Conservation (phyloP, 352 stramenopile species). For the Peronospora belbahrii region DNA sequence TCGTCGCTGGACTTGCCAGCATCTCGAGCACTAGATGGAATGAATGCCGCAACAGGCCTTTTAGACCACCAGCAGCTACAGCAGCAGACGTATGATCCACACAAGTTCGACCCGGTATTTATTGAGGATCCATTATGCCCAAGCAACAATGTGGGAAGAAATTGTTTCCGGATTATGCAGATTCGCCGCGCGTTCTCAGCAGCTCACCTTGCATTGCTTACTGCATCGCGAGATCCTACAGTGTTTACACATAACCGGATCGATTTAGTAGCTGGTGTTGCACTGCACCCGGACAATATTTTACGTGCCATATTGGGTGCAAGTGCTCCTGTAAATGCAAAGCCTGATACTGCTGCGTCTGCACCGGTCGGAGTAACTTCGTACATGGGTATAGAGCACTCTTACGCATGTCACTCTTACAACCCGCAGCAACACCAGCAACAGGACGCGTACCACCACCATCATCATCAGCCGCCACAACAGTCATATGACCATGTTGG, state of each 20-base stretch:
- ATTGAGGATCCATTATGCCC: slow-evolving; percentile 91
- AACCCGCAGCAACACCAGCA: slow-evolving; percentile 28
- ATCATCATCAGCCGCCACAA: slow-evolving; percentile 24
- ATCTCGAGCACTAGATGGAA: slow-evolving; percentile 22
- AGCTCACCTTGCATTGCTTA: slow-evolving; percentile 63
- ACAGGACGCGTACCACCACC: slow-evolving; percentile 26
- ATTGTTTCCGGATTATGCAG: slow-evolving; percentile 92
- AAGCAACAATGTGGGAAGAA: slow-evolving; percentile 94
- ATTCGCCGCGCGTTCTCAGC: slow-evolving; percentile 73
- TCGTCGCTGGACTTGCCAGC: slow-evolving; percentile 55
- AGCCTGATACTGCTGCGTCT: slow-evolving; percentile 29
- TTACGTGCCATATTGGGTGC: slow-evolving; percentile 59
- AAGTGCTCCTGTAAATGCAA: slow-evolving; percentile 44
- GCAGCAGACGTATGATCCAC: slow-evolving; percentile 64
- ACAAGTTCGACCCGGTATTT: slow-evolving; percentile 92
- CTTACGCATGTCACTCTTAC: slow-evolving; percentile 21
- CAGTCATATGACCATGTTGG: slow-evolving; percentile 23
- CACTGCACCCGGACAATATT: slow-evolving; percentile 73
- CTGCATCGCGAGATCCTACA: slow-evolving; percentile 40
- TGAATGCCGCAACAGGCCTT: slow-evolving; percentile 28
- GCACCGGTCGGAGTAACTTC: slow-evolving; percentile 13
- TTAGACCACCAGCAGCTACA: slow-evolving; percentile 36
- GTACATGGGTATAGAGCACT: slow-evolving; percentile 22
- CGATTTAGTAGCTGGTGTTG: slow-evolving; percentile 51
- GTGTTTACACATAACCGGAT: slow-evolving; percentile 55